Evolutionary conservation across 2,329 filamentous ascomycete species (phyloP).

Genomic region (Balansia obtecta): DNA sequence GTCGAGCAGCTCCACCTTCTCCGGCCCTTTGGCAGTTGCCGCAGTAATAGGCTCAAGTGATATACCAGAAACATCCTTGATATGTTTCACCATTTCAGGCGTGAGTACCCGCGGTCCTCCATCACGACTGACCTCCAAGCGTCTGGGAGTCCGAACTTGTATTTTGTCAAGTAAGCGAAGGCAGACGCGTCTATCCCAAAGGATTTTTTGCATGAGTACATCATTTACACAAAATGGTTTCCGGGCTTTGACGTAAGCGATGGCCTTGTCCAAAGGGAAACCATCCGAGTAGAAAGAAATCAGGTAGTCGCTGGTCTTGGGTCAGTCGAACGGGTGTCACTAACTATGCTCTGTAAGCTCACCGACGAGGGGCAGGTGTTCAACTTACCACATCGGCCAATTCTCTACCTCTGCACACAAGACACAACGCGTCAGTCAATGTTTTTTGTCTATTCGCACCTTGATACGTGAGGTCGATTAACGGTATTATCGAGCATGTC

Average conservation of each 20-base stretch:
- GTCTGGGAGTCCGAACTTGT: slow-evolving; percentile 75
- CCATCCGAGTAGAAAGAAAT: slow-evolving; percentile 98
- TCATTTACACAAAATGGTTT: slow-evolving; percentile 98
- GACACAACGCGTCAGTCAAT: neutral
- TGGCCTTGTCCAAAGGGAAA: slow-evolving; percentile 92
- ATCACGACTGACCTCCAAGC: slow-evolving; percentile 85
- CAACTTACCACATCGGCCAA: slow-evolving; percentile 70
- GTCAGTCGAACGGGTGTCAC: slow-evolving; percentile 11
- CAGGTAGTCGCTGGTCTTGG: slow-evolving; percentile 57
- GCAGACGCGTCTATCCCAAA: slow-evolving; percentile 92
- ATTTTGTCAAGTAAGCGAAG: slow-evolving; percentile 80
- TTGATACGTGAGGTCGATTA: neutral
- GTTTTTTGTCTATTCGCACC: neutral
- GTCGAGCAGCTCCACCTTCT: slow-evolving; percentile 74
- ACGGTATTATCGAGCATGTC: neutral
- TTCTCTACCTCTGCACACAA: slow-evolving; percentile 63
- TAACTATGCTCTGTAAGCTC: slow-evolving; percentile 22
- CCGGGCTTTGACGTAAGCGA: slow-evolving; percentile 83
- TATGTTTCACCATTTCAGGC: slow-evolving; percentile 64
- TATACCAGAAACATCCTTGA: slow-evolving; percentile 72
- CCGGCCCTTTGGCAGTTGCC: slow-evolving; percentile 48
- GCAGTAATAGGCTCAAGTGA: slow-evolving; percentile 57
- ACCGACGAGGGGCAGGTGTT: slow-evolving; percentile 15
- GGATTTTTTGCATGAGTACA: slow-evolving; percentile 88
- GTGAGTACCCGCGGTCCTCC: slow-evolving; percentile 74